Percentiles rank a stretch among this genome's conserved stretches.
phyloP scores from a whole-genome alignment of 495 filamentous ascomycete species.

The Aspergillus nanangensis region DNA sequence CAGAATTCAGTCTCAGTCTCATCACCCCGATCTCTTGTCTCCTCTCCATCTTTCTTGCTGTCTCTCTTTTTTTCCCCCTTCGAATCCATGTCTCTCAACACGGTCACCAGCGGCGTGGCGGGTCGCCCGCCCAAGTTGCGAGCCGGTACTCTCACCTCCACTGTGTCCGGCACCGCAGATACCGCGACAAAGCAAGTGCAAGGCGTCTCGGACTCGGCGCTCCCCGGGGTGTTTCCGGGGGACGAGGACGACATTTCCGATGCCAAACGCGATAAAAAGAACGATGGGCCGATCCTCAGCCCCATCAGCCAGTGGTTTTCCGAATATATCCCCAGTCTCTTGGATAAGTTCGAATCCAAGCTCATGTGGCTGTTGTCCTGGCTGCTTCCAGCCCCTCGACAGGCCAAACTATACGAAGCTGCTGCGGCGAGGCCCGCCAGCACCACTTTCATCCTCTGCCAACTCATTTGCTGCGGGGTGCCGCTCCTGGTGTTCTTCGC shows the following conservation, averaged over 20 bases:
- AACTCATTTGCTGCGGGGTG: slow-evolving; percentile 35
- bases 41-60: too few relatives aligned
- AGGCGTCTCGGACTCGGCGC: slow-evolving; percentile 15
- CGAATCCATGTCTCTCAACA: slow-evolving; percentile 32
- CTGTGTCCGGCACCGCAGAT: slow-evolving; percentile 19
- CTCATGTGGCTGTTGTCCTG: slow-evolving; percentile 22
- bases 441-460: slow-evolving; percentile 31
- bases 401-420: slow-evolving; percentile 26
- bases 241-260: slow-evolving; percentile 16
- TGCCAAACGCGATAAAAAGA: slow-evolving; percentile 9
- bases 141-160: slow-evolving; percentile 12
- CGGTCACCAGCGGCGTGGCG: slow-evolving; percentile 20
- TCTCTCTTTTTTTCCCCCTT: too few relatives aligned
- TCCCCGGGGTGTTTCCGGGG: slow-evolving; percentile 31
- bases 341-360: slow-evolving; percentile 26
- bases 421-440: slow-evolving; percentile 27
- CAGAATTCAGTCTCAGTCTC: too few relatives aligned
- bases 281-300: slow-evolving; percentile 17
- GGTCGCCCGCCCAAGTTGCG: slow-evolving; percentile 14
- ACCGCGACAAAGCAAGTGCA: slow-evolving; percentile 13
- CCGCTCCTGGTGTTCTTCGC: slow-evolving; percentile 33
- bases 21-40: too few relatives aligned
- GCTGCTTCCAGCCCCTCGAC: slow-evolving; percentile 25
- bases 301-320: slow-evolving; percentile 12
- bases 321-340: slow-evolving; percentile 15